Evolutionary conservation across 768 basidiomycete species (phyloP), one percentile per base, ranked within the genome.

Genomic region (Lactarius trivialis): DNA sequence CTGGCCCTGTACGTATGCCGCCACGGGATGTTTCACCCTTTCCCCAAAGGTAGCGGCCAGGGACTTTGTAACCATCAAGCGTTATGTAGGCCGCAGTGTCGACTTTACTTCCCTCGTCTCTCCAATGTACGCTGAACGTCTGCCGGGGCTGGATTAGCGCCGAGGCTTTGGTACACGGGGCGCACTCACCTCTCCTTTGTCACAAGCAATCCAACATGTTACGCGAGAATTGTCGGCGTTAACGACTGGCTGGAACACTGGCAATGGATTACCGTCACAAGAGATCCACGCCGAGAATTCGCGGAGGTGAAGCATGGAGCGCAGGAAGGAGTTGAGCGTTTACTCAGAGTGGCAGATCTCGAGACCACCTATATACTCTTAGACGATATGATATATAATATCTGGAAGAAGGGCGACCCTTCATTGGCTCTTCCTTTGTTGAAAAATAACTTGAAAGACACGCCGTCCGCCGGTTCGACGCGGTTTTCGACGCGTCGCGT

Each of bases 221-320:
- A 85, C 79, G 9, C 75, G 76, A 62, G 81, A 71, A 5, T 71
- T 66, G 6, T 73, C 71, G 5, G 69, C 65, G 58, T 86, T 82
- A 33, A 81, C 72, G 7, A 79, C 76, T 8, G 79, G 75, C n/a
- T 85, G 71, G 70, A 85, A 82, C 70, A 88, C 85, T 5, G 75
- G 77, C 12, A 88, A 68, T 12, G 72, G 68, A 59, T 76, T 66
- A 5, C 79, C 81, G 34, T 82, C 79, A 43, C 77, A 80, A 37
- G 76, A 75, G 56, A 90, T 83, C 84, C 88, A 89, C 26, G 87
- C 86, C 15, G 85, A 85, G 72, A 88, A 88, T 7, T 79, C 82
- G 19, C 80, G 79, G 71, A 82, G 80, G 0, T 77, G 77, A 61
- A 85, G 61, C 71, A 72, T 72, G 24, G 21, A 48, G 45, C 12